These are phyloP conservation scores for Alloascoidea hylecoeti DNA, from an alignment of 805 yeast genomes.

Conservation along the genomic window DNA sequence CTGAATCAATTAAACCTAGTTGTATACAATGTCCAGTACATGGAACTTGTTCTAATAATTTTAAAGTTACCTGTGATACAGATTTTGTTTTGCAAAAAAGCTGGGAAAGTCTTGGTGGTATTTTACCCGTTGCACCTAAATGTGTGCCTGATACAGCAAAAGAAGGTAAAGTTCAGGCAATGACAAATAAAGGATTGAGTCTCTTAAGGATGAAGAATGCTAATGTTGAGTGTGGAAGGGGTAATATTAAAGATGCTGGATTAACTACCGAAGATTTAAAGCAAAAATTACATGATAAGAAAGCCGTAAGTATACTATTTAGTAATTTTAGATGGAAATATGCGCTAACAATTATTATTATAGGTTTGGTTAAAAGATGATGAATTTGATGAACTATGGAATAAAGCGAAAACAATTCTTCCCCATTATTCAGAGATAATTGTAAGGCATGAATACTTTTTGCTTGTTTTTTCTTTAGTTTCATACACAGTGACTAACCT, in stretches of 20 bases:
- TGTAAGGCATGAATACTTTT: constrained; percentile 66
- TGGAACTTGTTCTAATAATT: constrained; percentile 53
- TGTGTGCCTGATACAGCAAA: constrained; percentile 69
- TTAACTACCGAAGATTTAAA: constrained; percentile 34
- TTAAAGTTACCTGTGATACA: constrained; percentile 54
- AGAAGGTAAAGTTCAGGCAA: constrained; percentile 49
- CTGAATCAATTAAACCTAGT: constrained; percentile 36
- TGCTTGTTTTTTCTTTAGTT: constrained; percentile 6
- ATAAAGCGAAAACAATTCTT: constrained; percentile 42
- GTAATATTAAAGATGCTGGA: constrained; percentile 34
- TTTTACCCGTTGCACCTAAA: constrained; percentile 43
- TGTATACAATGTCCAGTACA: constrained; percentile 76
- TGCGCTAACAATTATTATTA: too few relatives aligned
- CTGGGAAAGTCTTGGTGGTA: constrained; percentile 38
- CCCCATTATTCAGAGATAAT: constrained; percentile 54
- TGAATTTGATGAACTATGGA: constrained; percentile 71
- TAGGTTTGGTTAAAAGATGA: constrained; percentile 30
- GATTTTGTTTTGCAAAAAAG: constrained; percentile 42
- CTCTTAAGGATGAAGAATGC: constrained; percentile 60
- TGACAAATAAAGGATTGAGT: constrained; percentile 53
- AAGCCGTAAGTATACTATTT: constrained; percentile 17
- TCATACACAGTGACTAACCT: background rate
- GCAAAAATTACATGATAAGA: constrained; percentile 28
- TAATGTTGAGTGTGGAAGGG: constrained; percentile 40
- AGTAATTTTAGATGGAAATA: too few relatives aligned